Evolutionary conservation across 768 basidiomycete species (phyloP), one percentile per base, ranked within the genome.

Genomic region (Russula abietina): DNA sequence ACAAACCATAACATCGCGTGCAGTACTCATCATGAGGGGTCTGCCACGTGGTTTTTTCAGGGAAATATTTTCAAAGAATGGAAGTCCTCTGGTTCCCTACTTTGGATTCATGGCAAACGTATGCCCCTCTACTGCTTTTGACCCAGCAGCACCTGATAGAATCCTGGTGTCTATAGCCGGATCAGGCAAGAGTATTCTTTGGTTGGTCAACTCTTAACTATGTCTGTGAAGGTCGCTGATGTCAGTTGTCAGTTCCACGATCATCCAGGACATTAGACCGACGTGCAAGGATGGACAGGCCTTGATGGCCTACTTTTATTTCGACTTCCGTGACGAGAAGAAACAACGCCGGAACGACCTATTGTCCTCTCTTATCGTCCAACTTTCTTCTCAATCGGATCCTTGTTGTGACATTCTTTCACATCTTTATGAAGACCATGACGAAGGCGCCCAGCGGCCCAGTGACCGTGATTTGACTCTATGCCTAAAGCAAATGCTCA

Each of bases 61-160:
- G 52, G 33, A 6, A 16, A n/a, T 16, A 53, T 38, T n/a, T 53
- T 53, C 3, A 19, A 38, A 2, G 33, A 53, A 3, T 53, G 52
- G 52, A 53, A 16, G 22, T 12, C 33, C 12, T 36, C 32, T 11
- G n/a, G n/a, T 33, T 38, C 52, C 3, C 33, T 53, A 2, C 52
- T 53, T 24, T 53, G 52, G 52, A 53, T 53, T 11, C 32, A 53
- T 14, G 52, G 52, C 36, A 53, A 53, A 24, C 33, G 52, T 53
- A 9, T n/a, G 51, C 32, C 12, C 19, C 16, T 24, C 5, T 32
- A 10, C 19, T 12, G 0, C 52, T 49, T 24, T 17, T n/a, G 4
- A n/a, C 30, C 9, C 8, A 19, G 32, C 32, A 2, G 17, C 10
- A 9, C 19, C 32, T 52, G 19, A 52, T 33, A 24, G 1, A 10